phyloP scores from a whole-genome alignment of 1,284 basidiomycete genomes.

The Austroboletus niveus region DNA sequence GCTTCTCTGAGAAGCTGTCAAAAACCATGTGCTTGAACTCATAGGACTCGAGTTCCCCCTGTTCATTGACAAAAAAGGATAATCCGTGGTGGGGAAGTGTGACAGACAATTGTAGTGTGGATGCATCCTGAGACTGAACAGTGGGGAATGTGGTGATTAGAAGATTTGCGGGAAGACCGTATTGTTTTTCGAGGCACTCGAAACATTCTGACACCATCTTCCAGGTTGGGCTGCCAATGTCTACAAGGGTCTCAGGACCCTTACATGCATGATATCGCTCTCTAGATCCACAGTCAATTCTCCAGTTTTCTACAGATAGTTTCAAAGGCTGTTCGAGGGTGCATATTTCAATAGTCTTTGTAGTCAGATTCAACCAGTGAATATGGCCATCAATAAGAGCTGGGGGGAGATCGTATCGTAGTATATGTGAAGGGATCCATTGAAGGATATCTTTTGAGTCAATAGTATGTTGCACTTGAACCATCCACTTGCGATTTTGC shows the following conservation, averaged over 20 bases:
- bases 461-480: slow-evolving; percentile 25
- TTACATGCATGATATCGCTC: slow-evolving; percentile 11
- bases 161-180: slow-evolving; percentile 20
- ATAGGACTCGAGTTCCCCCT: slow-evolving; percentile 24
- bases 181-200: slow-evolving; percentile 15
- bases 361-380: slow-evolving; percentile 41
- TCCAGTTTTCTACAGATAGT: slow-evolving; percentile 21
- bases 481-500: slow-evolving; percentile 21
- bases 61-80: slow-evolving; percentile 27
- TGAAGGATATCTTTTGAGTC: slow-evolving; percentile 22
- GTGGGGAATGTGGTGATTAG: slow-evolving; percentile 15
- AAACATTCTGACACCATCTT: slow-evolving; percentile 32
- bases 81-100: slow-evolving; percentile 38
- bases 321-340: slow-evolving; percentile 30
- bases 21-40: slow-evolving; percentile 2
- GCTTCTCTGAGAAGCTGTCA: no score
- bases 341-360: slow-evolving; percentile 37
- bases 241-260: slow-evolving; percentile 23
- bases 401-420: slow-evolving; percentile 39
- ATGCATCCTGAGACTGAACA: background rate
- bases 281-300: slow-evolving; percentile 1
- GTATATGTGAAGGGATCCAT: slow-evolving; percentile 35
- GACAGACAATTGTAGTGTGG: slow-evolving; percentile 11
- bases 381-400: slow-evolving; percentile 32
- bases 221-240: slow-evolving; percentile 36